Base-by-base conservation (phyloP, 1,139 yeast genomes). In the Geotrichum europaeum region DNA sequence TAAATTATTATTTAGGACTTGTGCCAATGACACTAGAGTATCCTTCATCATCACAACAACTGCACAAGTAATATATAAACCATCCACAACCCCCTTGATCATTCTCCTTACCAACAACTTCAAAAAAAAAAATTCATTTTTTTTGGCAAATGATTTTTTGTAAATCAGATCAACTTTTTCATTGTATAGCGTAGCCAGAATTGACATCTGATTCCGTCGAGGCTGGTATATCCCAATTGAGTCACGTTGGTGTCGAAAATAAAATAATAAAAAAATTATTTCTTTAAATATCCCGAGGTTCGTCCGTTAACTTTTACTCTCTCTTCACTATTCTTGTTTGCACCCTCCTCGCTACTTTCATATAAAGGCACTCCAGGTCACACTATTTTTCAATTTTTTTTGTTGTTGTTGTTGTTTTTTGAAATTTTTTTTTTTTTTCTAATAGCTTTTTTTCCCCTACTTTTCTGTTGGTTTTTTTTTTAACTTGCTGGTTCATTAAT, bases 241-340 rank as follows among this genome's bases (percentile, higher is more conserved):
- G 43, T 36, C 43, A 36, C n/a, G 43, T 36, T 36, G 18, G 18
- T 9, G 2, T 36, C 6, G 43, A 36, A 36, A 24, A 24, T 49
- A 24, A 30, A 20, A 24, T 22, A 6, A 4, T 22, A 24, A 47
- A 28, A 28, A 28, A 28, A 15, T 36, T 36, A 36, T 15, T n/a
- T 36, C 43, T 36, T 36, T 36, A 36, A 36, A 36, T 36, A 36
- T 10, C 52, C 57, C 57, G 57, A 55, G 57, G 57, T 55, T 49
- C 52, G 49, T n/a, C 57, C 57, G 57, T 49, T 49, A 15, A 34
- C n/a, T 9, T 18, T 22, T 47, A 7, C 52, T 24, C 18, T 30
- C 28, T 24, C 43, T 7, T 36, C 43, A 36, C 6, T n/a, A n/a
- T 13, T 36, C 18, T 13, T n/a, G 43, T 36, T n/a, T 36, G 43